phyloP scores from a whole-genome alignment of 108 stramenopile species.

The Cylindrotheca closterium region DNA sequence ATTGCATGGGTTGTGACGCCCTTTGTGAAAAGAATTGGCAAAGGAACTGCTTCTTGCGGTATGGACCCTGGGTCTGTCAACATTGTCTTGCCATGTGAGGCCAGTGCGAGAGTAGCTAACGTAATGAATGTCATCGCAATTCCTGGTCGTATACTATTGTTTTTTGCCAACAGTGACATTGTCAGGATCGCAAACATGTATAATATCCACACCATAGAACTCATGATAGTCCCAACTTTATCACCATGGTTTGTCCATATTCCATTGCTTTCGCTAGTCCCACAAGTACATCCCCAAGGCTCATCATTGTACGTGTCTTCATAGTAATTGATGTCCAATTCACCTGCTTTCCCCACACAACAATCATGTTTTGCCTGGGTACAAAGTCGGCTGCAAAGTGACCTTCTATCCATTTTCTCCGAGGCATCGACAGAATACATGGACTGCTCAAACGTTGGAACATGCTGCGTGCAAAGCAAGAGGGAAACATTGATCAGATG shows the following conservation, averaged over 20 bases:
- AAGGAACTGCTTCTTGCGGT: slow-evolving; percentile 67
- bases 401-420: slow-evolving; percentile 8
- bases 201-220: slow-evolving; percentile 73
- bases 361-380: not conserved
- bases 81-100: slow-evolving; percentile 86
- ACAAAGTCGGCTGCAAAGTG: not conserved
- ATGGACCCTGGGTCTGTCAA: slow-evolving; percentile 93
- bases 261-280: slow-evolving; percentile 66
- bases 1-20: slow-evolving; percentile 44
- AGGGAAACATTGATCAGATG: too few relatives aligned
- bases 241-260: slow-evolving; percentile 80
- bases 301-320: slow-evolving; percentile 72
- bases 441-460: not conserved
- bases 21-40: slow-evolving; percentile 34
- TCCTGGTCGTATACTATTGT: slow-evolving; percentile 44
- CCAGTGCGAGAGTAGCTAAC: slow-evolving; percentile 67
- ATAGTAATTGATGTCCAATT: slow-evolving; percentile 32
- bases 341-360: slow-evolving; percentile 19
- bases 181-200: slow-evolving; percentile 63
- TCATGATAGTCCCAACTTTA: slow-evolving; percentile 77
- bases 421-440: slow-evolving; percentile 3
- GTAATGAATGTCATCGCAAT: slow-evolving; percentile 52
- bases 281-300: slow-evolving; percentile 62
- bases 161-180: slow-evolving; percentile 58
- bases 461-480: not conserved